These are phyloP conservation scores for Phytophthora agathidicida DNA, from an alignment of 352 stramenopile species.

Conservation along the genomic window DNA sequence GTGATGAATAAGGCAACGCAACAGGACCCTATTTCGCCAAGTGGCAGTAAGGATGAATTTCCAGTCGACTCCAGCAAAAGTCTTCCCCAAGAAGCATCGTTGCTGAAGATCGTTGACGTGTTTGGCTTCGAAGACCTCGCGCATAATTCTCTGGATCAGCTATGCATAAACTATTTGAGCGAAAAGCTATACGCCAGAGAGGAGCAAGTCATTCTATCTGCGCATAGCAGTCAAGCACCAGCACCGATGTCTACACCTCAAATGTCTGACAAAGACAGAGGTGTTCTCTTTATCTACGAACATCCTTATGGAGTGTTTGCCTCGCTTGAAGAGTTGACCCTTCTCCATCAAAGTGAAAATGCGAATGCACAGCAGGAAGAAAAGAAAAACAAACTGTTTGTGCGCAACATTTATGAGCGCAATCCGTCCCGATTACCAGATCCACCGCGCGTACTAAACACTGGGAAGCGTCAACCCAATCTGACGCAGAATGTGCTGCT, in stretches of 20 bases:
- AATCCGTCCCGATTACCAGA: conserved; percentile 37
- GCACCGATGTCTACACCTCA: background rate
- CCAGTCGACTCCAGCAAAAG: background rate
- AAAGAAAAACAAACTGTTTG: conserved; percentile 72
- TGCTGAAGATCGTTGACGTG: conserved; percentile 69
- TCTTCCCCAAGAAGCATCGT: conserved; percentile 6
- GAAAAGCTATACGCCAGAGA: conserved; percentile 73
- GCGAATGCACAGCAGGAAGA: conserved; percentile 48
- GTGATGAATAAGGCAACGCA: conserved; percentile 57
- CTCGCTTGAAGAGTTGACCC: conserved; percentile 70
- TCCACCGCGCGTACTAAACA: conserved; percentile 21
- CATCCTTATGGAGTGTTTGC: conserved; percentile 63
- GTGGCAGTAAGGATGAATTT: background rate
- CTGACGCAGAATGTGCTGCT: conserved; percentile 22
- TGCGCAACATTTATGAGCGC: conserved; percentile 67
- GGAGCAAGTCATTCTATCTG: conserved; percentile 30
- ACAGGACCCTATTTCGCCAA: conserved; percentile 4
- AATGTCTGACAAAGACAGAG: conserved; percentile 9
- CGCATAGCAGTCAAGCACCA: conserved; percentile 1
- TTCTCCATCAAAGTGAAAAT: conserved; percentile 66
- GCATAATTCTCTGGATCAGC: conserved; percentile 75
- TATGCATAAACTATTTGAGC: conserved; percentile 86
- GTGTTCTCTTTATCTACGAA: conserved; percentile 55
- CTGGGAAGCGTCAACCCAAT: conserved; percentile 5
- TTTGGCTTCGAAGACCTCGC: conserved; percentile 80